These are phyloP conservation scores for Porogramme epimiltina DNA, from an alignment of 1,284 basidiomycete genomes.

Conservation along the genomic window DNA sequence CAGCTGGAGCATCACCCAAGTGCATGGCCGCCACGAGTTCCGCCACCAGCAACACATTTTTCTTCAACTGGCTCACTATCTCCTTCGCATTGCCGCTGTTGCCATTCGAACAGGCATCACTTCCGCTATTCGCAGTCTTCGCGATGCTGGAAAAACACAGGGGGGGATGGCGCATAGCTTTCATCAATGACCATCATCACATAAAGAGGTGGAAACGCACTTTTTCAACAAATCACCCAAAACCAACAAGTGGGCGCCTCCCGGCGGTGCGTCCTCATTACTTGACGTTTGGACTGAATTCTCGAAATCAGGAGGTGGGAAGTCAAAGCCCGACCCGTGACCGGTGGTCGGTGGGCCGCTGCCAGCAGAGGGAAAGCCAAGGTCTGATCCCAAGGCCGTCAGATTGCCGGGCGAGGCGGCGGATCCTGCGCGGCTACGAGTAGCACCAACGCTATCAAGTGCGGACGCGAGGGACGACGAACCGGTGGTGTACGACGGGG, in stretches of 20 bases:
- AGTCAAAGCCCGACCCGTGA: conserved; percentile 33
- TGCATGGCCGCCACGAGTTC: conserved; percentile 50
- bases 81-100: conserved; percentile 46
- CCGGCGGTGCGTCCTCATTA: conserved; percentile 34
- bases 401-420: conserved; percentile 37
- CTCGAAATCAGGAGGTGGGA: conserved; percentile 31
- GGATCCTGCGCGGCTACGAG: conserved; percentile 39
- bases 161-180: conserved; percentile 7
- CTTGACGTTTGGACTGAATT: conserved; percentile 18
- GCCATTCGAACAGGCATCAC: conserved; percentile 48
- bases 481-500: conserved; percentile 32
- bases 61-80: conserved; percentile 48
- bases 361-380: conserved; percentile 32
- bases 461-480: conserved; percentile 38
- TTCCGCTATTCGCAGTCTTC: conserved; percentile 48
- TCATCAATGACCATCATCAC: conserved; percentile 11
- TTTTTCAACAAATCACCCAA: conserved; percentile 42
- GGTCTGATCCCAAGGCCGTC: conserved; percentile 30
- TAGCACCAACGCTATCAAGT: conserved; percentile 31
- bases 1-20: conserved; percentile 36
- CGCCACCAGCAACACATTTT: conserved; percentile 48
- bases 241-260: conserved; percentile 39
- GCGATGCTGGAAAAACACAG: conserved; percentile 42
- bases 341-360: conserved; percentile 33
- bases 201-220: conserved; percentile 28